These are phyloP conservation scores for Euphorbia corollata DNA, from an alignment of 441 rosid species.

Conservation along the genomic window DNA sequence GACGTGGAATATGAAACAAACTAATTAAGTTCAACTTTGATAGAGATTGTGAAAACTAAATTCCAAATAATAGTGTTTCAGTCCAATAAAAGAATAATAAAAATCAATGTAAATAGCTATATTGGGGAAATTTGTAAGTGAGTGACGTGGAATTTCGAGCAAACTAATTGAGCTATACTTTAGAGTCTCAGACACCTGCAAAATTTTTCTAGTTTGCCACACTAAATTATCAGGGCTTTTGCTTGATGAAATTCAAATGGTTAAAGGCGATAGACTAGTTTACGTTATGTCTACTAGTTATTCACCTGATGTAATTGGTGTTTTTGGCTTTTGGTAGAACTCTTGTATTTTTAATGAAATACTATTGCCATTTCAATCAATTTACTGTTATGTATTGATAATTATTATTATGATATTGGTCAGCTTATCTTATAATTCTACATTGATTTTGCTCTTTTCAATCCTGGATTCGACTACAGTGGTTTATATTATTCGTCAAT, in stretches of 20 bases:
- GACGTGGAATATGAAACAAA: no score
- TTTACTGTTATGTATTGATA: no score
- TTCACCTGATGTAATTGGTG: background rate
- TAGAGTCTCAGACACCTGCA: background rate
- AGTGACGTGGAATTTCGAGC: background rate
- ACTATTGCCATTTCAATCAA: constrained; percentile 1
- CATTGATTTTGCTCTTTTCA: no score
- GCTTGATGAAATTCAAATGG: background rate
- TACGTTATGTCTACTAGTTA: background rate
- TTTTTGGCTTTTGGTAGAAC: background rate
- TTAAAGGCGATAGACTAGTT: background rate
- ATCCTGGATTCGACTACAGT: no score
- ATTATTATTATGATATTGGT: background rate
- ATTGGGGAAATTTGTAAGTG: no score
- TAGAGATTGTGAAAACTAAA: background rate
- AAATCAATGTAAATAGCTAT: no score
- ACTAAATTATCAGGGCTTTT: background rate
- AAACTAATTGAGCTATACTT: no score
- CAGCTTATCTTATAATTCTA: background rate
- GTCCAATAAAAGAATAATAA: no score
- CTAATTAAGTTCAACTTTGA: background rate
- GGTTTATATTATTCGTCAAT: no score
- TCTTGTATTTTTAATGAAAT: background rate
- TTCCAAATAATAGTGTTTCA: background rate
- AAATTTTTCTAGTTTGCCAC: background rate